A percentile compares a stretch with the other conserved stretches of the same genome.
Evolutionary conservation across 2,329 filamentous ascomycete species (phyloP).

Genomic region (Alternaria gaisen): DNA sequence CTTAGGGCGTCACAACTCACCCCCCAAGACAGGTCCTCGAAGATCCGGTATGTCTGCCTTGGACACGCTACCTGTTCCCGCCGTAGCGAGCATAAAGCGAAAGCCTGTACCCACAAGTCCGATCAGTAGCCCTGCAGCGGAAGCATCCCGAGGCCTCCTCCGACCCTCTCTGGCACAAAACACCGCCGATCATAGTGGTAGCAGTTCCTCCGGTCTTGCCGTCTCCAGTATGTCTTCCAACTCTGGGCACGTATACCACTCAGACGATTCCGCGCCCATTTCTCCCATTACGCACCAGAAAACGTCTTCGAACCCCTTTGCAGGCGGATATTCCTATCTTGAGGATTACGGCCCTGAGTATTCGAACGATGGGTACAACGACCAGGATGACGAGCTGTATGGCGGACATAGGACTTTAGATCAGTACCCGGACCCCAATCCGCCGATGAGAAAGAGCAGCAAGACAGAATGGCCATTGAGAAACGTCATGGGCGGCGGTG

Average conservation of each 20-base stretch:
- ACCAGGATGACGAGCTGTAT: slow-evolving; percentile 41
- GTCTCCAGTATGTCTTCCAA: slow-evolving; percentile 18
- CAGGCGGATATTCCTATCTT: slow-evolving; percentile 36
- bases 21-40: slow-evolving; percentile 10
- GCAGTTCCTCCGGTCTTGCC: slow-evolving; percentile 35
- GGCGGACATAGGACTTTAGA: slow-evolving; percentile 42
- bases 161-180: slow-evolving; percentile 31
- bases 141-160: slow-evolving; percentile 32
- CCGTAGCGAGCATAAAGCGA: slow-evolving; percentile 33
- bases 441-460: slow-evolving; percentile 22
- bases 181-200: slow-evolving; percentile 32
- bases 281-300: slow-evolving; percentile 26
- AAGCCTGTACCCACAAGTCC: slow-evolving; percentile 35
- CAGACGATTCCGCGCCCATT: slow-evolving; percentile 21
- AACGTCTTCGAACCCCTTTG: slow-evolving; percentile 34
- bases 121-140: slow-evolving; percentile 26
- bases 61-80: slow-evolving; percentile 26
- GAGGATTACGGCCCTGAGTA: slow-evolving; percentile 48
- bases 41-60: slow-evolving; percentile 17
- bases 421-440: slow-evolving; percentile 32
- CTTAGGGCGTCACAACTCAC: slow-evolving; percentile 22
- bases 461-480: slow-evolving; percentile 46
- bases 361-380: slow-evolving; percentile 13
- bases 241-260: slow-evolving; percentile 11
- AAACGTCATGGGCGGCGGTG: slow-evolving; percentile 25